Base-by-base conservation (phyloP, 495 filamentous ascomycete species). In the Lasiosphaeria ovina region DNA sequence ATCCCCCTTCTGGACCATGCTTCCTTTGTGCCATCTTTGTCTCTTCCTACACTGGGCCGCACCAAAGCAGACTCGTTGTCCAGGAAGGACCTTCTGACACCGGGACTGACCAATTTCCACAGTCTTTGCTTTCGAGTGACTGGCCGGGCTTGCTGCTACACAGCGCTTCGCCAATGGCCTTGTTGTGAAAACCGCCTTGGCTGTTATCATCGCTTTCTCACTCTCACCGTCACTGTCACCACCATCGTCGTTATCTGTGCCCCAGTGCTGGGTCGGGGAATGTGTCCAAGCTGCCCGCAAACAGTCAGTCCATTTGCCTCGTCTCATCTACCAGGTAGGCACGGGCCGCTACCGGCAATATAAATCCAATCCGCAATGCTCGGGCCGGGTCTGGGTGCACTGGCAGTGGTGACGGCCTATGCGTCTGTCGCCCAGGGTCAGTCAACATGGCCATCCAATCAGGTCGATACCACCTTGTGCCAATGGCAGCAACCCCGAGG, bases 401-500 rank as follows among this genome's bases (percentile, higher is more conserved):
- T 73, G 38, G 66, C 63, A 51, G 60, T 67, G 51, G 50, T 62
- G 59, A 56, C 63, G 58, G 62, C 60, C 16, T 58, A 63, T 31
- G 64, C 64, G 36, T 65, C 71, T 31, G 60, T 64, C 17, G 70
- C 53, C 60, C 50, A 55, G 57, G 55, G 67, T 58, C 55, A 80
- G 76, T 48, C 60, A 59, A 34, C 55, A 62, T 82, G 82, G 81
- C 1, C 38, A 32, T 2, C 58, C 3, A 58, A 66, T 50, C 78
- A 85, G 64, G 67, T 76, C 51, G 84, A 81, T 66, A 72, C 79
- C 11, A 83, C 80, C 9, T 78, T 87, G 69, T 89, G 86, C 63
- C 71, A 69, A 36, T 89, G 86, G 86, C 51, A 72, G 16, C 63
- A 74, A 34, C 70, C 80, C 48, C 74, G 86, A 76, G 81, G 85